Conservation (phyloP, 2,329 filamentous ascomycete species). For the Epichloe sp. region DNA sequence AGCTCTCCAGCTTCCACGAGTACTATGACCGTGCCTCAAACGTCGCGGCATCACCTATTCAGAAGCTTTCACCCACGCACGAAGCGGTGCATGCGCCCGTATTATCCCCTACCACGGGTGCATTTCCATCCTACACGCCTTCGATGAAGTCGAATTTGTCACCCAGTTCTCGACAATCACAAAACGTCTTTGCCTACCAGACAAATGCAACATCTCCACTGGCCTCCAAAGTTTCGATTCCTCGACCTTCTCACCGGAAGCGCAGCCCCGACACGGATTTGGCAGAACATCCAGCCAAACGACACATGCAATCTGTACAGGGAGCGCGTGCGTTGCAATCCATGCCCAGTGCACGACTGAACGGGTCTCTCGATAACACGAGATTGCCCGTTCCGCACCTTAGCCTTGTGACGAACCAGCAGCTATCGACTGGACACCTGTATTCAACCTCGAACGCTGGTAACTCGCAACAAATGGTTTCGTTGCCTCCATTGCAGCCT, state of each 20-base stretch:
- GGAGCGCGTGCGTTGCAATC: conserved; percentile 7
- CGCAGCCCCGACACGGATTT: conserved; percentile 36
- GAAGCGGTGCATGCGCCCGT: conserved; percentile 31
- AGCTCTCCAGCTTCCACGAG: conserved; percentile 67
- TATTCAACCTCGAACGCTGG: conserved; percentile 29
- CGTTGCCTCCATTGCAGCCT: conserved; percentile 48
- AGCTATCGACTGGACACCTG: conserved; percentile 23
- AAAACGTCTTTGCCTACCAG: conserved; percentile 27
- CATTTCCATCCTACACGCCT: conserved; percentile 22
- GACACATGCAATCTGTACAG: conserved; percentile 19
- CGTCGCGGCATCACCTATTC: conserved; percentile 27
- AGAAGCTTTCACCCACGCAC: conserved; percentile 27
- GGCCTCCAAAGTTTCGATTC: conserved; percentile 31
- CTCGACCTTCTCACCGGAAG: conserved; percentile 31
- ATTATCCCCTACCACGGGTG: conserved; percentile 33
- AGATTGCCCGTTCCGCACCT: conserved; percentile 60
- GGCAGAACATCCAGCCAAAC: conserved; percentile 43
- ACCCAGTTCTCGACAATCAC: conserved; percentile 23
- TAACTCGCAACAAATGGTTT: conserved; percentile 24
- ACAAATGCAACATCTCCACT: conserved; percentile 34
- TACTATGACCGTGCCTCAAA: conserved; percentile 63
- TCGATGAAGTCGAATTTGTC: conserved; percentile 24
- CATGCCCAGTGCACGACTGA: conserved; percentile 10
- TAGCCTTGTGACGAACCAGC: conserved; percentile 43
- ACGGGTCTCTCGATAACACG: conserved; percentile 11